phyloP scores from a whole-genome alignment of 2,329 filamentous ascomycete species.

The Stagonosporopsis chrysanthemi region DNA sequence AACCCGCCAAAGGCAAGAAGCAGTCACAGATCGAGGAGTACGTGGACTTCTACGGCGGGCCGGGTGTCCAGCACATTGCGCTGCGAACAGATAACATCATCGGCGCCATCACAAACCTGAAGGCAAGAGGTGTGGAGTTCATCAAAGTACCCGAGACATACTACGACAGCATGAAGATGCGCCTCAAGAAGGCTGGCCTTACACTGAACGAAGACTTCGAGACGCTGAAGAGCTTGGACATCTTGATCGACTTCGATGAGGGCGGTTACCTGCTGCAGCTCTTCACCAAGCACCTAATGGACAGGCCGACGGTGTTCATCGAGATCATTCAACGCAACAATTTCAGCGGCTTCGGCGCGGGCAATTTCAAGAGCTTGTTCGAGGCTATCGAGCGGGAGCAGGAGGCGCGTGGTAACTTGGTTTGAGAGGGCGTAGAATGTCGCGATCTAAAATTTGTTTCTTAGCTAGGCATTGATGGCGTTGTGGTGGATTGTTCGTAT shows the following conservation, averaged over 20 bases:
- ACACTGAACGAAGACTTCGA: constrained; percentile 80
- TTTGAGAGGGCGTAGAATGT: constrained; percentile 21
- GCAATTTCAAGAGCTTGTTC: constrained; percentile 94
- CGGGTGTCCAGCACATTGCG: constrained; percentile 93
- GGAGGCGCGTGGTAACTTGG: constrained; percentile 80
- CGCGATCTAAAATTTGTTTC: background rate
- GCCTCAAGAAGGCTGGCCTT: constrained; percentile 70
- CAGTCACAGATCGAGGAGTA: constrained; percentile 91
- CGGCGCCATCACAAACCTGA: constrained; percentile 75
- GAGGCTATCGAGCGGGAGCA: constrained; percentile 96
- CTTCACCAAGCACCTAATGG: constrained; percentile 79
- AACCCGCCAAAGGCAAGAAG: constrained; percentile 88
- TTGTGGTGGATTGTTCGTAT: constrained; percentile 9
- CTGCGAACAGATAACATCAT: constrained; percentile 84
- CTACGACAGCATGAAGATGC: constrained; percentile 77
- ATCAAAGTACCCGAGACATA: constrained; percentile 89
- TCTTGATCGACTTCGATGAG: constrained; percentile 95
- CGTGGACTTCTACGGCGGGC: constrained; percentile 85
- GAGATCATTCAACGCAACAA: constrained; percentile 94
- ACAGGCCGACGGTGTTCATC: constrained; percentile 92
- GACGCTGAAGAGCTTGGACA: constrained; percentile 77
- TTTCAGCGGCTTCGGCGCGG: constrained; percentile 91
- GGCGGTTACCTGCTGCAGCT: constrained; percentile 78
- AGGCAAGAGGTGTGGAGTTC: constrained; percentile 89
- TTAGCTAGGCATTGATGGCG: constrained; percentile 15